Percentiles rank a stretch among this genome's conserved stretches.
These are phyloP conservation scores for Skeletonema marinoi DNA, from an alignment of 108 stramenopile species.

Conservation along the genomic window DNA sequence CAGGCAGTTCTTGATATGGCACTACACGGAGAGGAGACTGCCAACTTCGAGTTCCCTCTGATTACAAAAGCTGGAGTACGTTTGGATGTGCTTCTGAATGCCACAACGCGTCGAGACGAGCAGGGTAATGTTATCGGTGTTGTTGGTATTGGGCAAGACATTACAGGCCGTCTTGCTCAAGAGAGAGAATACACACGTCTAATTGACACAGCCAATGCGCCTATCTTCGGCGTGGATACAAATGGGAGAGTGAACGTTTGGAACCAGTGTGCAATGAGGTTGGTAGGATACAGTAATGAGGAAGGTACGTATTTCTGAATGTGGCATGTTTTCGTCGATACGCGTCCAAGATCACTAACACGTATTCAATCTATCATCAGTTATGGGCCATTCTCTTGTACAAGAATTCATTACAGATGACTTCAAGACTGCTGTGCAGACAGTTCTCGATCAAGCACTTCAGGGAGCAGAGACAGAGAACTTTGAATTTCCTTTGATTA, in stretches of 20 bases:
- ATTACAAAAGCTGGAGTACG: slow-evolving; percentile 41
- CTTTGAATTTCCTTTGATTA: slow-evolving; percentile 59
- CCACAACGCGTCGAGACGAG: slow-evolving; percentile 21
- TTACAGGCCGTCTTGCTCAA: too few species aligned
- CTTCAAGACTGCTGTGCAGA: slow-evolving; percentile 51
- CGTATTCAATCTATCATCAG: too few species aligned
- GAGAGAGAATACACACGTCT: too few species aligned
- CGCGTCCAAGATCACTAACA: background rate
- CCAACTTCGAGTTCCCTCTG: slow-evolving; percentile 63
- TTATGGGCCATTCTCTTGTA: slow-evolving; percentile 54
- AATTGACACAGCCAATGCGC: too few species aligned
- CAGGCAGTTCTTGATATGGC: slow-evolving; percentile 16
- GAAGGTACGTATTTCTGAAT: too few species aligned
- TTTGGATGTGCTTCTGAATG: slow-evolving; percentile 60
- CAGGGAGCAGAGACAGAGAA: slow-evolving; percentile 54
- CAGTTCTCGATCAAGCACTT: slow-evolving; percentile 1
- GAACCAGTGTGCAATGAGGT: too few species aligned
- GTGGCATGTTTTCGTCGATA: too few species aligned
- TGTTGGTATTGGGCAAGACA: too few species aligned
- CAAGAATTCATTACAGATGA: slow-evolving; percentile 66
- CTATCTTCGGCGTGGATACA: too few species aligned
- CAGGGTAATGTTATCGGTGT: too few species aligned
- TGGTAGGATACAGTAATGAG: too few species aligned
- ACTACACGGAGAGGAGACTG: slow-evolving; percentile 44
- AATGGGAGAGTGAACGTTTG: too few species aligned